A percentile compares a stretch with the other conserved stretches of the same genome.
phyloP scores from a whole-genome alignment of 2,329 filamentous ascomycete species.

The Alternaria rosae region DNA sequence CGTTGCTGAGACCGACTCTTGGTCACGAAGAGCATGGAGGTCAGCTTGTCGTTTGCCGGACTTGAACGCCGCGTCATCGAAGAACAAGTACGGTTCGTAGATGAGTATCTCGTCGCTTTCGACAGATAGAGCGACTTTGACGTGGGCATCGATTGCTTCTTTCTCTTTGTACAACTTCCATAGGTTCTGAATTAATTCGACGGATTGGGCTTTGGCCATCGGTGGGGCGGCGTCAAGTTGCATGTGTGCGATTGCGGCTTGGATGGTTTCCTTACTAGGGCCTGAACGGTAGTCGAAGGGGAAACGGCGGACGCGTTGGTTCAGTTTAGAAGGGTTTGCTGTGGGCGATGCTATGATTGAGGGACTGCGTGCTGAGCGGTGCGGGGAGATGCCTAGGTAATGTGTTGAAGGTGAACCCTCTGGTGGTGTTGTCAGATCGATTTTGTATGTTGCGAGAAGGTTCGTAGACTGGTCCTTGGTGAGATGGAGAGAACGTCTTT shows the following conservation, averaged over 20 bases:
- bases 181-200: slow-evolving; percentile 61
- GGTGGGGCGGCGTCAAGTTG: slow-evolving; percentile 58
- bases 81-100: slow-evolving; percentile 65
- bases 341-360: slow-evolving; percentile 69
- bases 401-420: slow-evolving; percentile 45
- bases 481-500: slow-evolving; percentile 64
- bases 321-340: slow-evolving; percentile 52
- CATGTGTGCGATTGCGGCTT: slow-evolving; percentile 60
- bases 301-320: slow-evolving; percentile 60
- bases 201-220: slow-evolving; percentile 55
- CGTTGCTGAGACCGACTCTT: slow-evolving; percentile 59
- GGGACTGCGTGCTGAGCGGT: slow-evolving; percentile 68
- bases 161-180: slow-evolving; percentile 68
- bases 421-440: slow-evolving; percentile 56
- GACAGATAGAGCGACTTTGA: slow-evolving; percentile 53
- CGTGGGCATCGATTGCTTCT: slow-evolving; percentile 69
- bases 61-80: slow-evolving; percentile 74
- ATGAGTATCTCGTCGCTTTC: slow-evolving; percentile 56
- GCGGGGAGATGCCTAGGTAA: slow-evolving; percentile 70
- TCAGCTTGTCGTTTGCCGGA: slow-evolving; percentile 68
- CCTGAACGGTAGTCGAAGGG: slow-evolving; percentile 67
- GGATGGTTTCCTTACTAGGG: slow-evolving; percentile 49
- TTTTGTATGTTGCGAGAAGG: slow-evolving; percentile 61
- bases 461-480: slow-evolving; percentile 62
- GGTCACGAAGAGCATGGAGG: slow-evolving; percentile 65